These are phyloP conservation scores for Gossypium lobatum DNA, from an alignment of 441 rosid species.

Conservation along the genomic window DNA sequence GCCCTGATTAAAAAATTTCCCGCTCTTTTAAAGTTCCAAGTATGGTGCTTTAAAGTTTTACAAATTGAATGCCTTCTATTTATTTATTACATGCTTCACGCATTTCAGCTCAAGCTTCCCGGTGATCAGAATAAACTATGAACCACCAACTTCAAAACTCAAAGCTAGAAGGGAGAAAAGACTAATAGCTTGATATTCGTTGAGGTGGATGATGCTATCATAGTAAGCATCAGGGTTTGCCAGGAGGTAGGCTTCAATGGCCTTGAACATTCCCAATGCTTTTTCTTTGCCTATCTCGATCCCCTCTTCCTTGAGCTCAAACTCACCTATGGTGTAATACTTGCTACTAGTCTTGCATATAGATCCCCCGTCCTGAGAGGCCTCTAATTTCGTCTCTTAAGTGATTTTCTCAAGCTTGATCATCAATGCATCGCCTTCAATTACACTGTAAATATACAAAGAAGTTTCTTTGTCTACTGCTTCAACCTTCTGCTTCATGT, in stretches of 20 bases:
- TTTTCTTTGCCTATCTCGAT: slow-evolving; percentile 16
- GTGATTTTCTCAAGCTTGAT: slow-evolving; percentile 1
- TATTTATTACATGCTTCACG: no score
- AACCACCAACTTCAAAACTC: no score
- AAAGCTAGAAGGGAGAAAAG: neutral
- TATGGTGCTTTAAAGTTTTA: no score
- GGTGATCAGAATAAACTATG: neutral
- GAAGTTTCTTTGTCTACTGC: slow-evolving; percentile 31
- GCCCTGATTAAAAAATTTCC: no score
- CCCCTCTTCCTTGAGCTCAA: slow-evolving; percentile 23
- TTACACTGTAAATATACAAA: neutral
- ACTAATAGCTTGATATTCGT: neutral
- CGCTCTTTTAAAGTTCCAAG: no score
- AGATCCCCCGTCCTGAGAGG: slow-evolving; percentile 24
- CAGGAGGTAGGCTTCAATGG: slow-evolving; percentile 27
- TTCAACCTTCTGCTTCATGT: slow-evolving; percentile 29
- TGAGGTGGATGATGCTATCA: neutral
- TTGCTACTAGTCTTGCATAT: slow-evolving; percentile 8
- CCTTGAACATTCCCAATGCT: slow-evolving; percentile 18
- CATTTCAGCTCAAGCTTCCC: neutral
- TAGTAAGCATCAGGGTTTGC: slow-evolving; percentile 19
- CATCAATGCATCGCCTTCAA: slow-evolving; percentile 19
- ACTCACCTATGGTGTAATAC: slow-evolving; percentile 19
- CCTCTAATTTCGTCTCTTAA: slow-evolving; percentile 14
- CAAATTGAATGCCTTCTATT: no score